Base-by-base conservation (phyloP, 108 stramenopile genomes). In the Asterionellopsis glacialis region DNA sequence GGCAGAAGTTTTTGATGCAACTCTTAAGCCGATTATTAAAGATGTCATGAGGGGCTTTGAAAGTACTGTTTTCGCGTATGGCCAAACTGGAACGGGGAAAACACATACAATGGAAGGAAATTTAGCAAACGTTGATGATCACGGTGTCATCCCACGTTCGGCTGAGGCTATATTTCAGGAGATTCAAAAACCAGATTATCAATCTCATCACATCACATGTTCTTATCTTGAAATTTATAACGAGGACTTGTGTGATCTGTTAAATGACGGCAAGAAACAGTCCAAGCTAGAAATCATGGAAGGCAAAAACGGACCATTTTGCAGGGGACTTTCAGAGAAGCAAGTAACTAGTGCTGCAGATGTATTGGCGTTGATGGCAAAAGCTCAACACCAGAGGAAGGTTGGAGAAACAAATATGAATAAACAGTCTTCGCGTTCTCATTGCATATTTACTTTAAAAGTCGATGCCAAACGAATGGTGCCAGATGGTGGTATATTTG, bases 361-460 rank as follows among this genome's bases (percentile, higher is more conserved):
- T 41, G 87, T 94, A 12, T 64, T 97, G 5, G 50, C 51, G 0
- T 76, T 95, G 26, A 85, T 97, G 72, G 75, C 84, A 21, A 76
- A 65, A 18, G 97, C 93, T 15, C 84, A 90, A 58, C 80, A 93
- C 27, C 77, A 91, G 26, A 81, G 97, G 38, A 85, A 82, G 38
- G 76, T 92, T 13, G 92, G 97, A 27, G 95, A 96, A 69, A 98
- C 97, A 11, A 85, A 88, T 55, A 96, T 98, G 95, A 98, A 98
- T 71, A 88, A 90, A 52, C 66, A 85, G 23, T 87, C 91, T 6
- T 93, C 90, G 21, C 88, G 97, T 11, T 88, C 86, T 13, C 97
- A 98, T 57, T 94, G 91, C 58, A 85, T 98, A 25, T 94, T 96
- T 63, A 91, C 90, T 33, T 65, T 94, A 48, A 64, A 62, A 45